These are phyloP conservation scores for Cymbopogon flexuosus DNA, from an alignment of 202 grass and related monocot species.

Conservation along the genomic window DNA sequence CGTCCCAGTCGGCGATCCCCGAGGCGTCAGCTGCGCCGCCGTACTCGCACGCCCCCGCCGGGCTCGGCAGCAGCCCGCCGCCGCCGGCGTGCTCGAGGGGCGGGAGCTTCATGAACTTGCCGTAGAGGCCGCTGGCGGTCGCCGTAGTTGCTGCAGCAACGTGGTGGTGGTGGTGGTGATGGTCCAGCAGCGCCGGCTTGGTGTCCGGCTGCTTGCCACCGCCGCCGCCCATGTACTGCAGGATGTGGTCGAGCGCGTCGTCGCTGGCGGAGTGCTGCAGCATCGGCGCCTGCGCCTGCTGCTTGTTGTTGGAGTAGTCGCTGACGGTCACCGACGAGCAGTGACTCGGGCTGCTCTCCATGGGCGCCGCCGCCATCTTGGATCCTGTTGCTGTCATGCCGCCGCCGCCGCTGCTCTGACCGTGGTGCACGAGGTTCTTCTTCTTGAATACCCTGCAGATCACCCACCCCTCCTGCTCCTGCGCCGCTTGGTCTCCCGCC, in stretches of 20 bases:
- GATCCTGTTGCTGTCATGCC: background rate
- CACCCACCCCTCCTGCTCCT: slow-evolving; percentile 89
- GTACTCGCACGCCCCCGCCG: background rate
- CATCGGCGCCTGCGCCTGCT: slow-evolving; percentile 10
- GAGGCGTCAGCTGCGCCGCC: background rate
- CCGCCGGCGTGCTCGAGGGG: slow-evolving; percentile 43
- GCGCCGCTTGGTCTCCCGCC: slow-evolving; percentile 36
- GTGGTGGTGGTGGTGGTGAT: background rate
- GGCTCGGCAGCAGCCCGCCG: background rate
- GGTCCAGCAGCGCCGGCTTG: slow-evolving; percentile 22
- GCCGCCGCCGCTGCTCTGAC: slow-evolving; percentile 22
- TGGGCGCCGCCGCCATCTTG: slow-evolving; percentile 12
- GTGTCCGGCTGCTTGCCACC: slow-evolving; percentile 43
- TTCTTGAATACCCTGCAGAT: slow-evolving; percentile 97
- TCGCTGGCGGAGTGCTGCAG: slow-evolving; percentile 31
- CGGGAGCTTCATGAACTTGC: slow-evolving; percentile 59
- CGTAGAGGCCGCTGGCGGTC: background rate
- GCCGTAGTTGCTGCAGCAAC: background rate
- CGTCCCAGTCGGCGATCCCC: slow-evolving; percentile 50
- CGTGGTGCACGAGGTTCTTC: slow-evolving; percentile 54
- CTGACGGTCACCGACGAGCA: slow-evolving; percentile 44
- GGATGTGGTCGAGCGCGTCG: slow-evolving; percentile 69
- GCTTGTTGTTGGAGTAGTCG: background rate
- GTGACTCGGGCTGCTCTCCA: slow-evolving; percentile 51
- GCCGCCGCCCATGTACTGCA: slow-evolving; percentile 49